These are phyloP conservation scores for Cicer cuneatum DNA, from an alignment of 306 rosid species.

Conservation along the genomic window DNA sequence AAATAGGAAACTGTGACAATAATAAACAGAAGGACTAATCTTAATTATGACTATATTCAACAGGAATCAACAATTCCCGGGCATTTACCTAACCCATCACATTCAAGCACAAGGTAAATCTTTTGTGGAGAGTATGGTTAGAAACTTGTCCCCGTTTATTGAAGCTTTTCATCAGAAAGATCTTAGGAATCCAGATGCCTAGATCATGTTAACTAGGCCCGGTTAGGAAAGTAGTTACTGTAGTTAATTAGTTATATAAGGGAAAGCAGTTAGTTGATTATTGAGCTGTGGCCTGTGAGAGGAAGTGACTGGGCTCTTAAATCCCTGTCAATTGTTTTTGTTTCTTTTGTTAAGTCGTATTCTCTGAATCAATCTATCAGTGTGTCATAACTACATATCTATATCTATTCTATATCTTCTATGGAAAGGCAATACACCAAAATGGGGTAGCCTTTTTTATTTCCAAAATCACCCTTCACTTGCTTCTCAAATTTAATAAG, in stretches of 20 bases:
- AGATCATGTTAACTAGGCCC: not conserved
- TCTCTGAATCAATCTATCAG: constrained; percentile 16
- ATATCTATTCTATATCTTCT: no score
- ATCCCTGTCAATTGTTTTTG: not conserved
- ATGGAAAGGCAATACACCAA: no score
- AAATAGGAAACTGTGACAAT: no score
- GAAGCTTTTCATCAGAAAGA: not conserved
- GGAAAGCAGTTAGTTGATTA: constrained; percentile 1
- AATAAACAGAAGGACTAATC: no score
- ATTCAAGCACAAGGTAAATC: not conserved
- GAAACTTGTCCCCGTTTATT: not conserved
- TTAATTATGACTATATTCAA: no score
- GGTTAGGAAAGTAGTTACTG: not conserved
- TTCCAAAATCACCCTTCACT: no score
- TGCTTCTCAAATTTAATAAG: no score
- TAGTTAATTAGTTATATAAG: not conserved
- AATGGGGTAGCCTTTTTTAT: no score
- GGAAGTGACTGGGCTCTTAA: no score
- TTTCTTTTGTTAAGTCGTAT: constrained; percentile 22
- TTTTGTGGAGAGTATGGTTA: not conserved
- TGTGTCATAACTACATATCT: constrained; percentile 20
- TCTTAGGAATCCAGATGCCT: not conserved
- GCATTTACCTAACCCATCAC: not conserved
- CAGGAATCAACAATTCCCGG: not conserved
- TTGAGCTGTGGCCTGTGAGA: not conserved